phyloP scores from a whole-genome alignment of 139 green algal genomes.

The Diplosphaera chodatii region DNA sequence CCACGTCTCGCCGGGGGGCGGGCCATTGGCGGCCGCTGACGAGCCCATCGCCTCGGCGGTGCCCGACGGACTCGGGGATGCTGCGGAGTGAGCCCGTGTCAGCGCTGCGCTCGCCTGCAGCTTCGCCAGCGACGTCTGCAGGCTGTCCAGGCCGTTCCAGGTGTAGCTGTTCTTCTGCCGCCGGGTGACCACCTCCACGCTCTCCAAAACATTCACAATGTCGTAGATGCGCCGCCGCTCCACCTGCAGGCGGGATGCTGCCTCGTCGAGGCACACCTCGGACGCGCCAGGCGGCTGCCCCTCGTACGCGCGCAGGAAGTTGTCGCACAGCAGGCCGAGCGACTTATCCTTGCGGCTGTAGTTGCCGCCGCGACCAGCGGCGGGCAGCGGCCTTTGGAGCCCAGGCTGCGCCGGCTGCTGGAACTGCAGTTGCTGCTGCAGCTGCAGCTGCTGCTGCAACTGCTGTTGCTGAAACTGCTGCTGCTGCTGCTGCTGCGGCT shows the following conservation, averaged over 20 bases:
- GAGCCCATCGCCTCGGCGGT: no score
- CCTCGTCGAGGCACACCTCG: slow-evolving; percentile 32
- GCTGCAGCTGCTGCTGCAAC: neutral
- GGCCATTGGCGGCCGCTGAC: slow-evolving; percentile 7
- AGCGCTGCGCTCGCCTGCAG: neutral
- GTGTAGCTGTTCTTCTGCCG: slow-evolving; percentile 54
- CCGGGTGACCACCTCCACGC: slow-evolving; percentile 42
- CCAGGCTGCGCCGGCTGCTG: neutral
- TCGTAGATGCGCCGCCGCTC: slow-evolving; percentile 63
- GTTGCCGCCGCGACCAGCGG: neutral
- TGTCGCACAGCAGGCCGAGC: slow-evolving; percentile 37
- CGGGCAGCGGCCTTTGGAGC: neutral
- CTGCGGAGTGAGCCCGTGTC: no score
- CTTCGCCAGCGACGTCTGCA: slow-evolving; percentile 12
- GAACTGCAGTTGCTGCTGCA: neutral
- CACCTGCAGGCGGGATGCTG: slow-evolving; percentile 33
- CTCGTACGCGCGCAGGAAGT: slow-evolving; percentile 20
- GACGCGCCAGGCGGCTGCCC: neutral
- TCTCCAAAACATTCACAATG: slow-evolving; percentile 67
- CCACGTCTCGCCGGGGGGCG: no score
- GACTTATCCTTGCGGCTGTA: slow-evolving; percentile 48
- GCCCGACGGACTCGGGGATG: no score
- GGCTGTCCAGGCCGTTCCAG: slow-evolving; percentile 30
- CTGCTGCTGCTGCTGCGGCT: slow-evolving; percentile 3
- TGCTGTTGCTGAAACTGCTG: neutral